Evolutionary conservation across 768 basidiomycete genomes (phyloP), one percentile per base, ranked within the genome.

Genomic region (Mycena vulgaris): DNA sequence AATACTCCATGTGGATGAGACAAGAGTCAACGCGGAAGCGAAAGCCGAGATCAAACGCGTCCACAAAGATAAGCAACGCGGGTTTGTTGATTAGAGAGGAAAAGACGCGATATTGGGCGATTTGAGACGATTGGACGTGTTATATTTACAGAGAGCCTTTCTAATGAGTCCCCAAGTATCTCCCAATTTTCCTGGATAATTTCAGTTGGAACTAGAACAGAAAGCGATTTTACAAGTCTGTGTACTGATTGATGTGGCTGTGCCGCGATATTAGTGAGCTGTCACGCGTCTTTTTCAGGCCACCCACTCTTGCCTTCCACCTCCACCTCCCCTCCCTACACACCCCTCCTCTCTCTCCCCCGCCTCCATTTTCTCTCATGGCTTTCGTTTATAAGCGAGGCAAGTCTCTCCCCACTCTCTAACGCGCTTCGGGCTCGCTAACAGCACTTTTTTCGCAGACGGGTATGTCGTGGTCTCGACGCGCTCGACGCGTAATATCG

Each of bases 391-490:
- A 69, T 31, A 73, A 73, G 25, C 68, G 72, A 53, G 65, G 72
- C 45, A 51, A 67, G 68, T 27, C 5, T 23, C 28, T 21, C 7
- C 10, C 2, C 33, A 0, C 4, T 25, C 28, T 28, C 35, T 53
- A 30, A 17, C 40, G 2, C 45, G 10, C 52, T 27, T 21, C 30
- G 19, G 16, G 27, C n/a, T 55, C 33, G 39, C 68, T 70, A 56
- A 73, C 68, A 25, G 51, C 49, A 47, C 61, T 49, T 31, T 45
- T 23, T 45, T 45, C 11, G 63, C 73, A 87, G 87, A 88, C 80
- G 87, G 87, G 87, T 88, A 78, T 52, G 87, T 83, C 39, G 66
- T 60, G 42, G 28, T 40, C 14, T 47, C 16, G 62, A 66, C 51
- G 72, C 68, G 63, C 31, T 52, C 68, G 53, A 78, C 84, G 83